Evolutionary conservation across 108 stramenopile genomes (phyloP), one percentile per base, ranked within the genome.

Genomic region (Chaetoceros muelleri): DNA sequence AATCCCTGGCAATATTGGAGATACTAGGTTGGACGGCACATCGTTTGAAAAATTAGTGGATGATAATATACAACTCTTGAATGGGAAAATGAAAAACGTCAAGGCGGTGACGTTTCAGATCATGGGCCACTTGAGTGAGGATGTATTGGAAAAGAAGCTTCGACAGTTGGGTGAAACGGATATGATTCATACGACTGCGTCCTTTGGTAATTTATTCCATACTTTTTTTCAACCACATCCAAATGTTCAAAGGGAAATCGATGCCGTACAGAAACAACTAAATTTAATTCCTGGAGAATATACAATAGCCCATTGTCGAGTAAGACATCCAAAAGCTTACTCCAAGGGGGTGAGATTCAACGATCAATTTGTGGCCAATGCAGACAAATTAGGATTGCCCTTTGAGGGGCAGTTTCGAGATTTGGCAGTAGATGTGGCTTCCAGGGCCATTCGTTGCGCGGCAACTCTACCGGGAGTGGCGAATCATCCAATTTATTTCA

Each of bases 361-460:
- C 34, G 34, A 13, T 40, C 8, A 5, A 40, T 40, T 10, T 13
- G 13, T 40, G 5, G 5, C 34, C 8, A 40, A 40, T 40, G 79
- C 79, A 30, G 79, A 80, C 52, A 80, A 80, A 50, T 64, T 74
- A 25, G 79, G 79, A 0, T 56, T 81, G 27, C 72, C 72, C 2
- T 81, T 67, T 71, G 53, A 58, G 10, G 66, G 68, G 1, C 56
- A 62, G n/a, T 49, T 60, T 18, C 29, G 61, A 16, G 58, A 64
- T 25, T 72, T 69, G 62, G 79, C 79, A 1, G 47, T 75, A 3
- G 61, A 54, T n/a, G 62, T 55, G 10, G 79, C 74, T 17, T 62
- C 54, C 10, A 24, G 66, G 3, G 79, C 79, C 0, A 30, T 81
- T n/a, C 23, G 60, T n/a, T 81, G 79, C 48, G 66, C 70, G 8